Evolutionary conservation across 345 rosid species (phyloP), one percentile per base, ranked within the genome.

Genomic region (Sonneratia alba): DNA sequence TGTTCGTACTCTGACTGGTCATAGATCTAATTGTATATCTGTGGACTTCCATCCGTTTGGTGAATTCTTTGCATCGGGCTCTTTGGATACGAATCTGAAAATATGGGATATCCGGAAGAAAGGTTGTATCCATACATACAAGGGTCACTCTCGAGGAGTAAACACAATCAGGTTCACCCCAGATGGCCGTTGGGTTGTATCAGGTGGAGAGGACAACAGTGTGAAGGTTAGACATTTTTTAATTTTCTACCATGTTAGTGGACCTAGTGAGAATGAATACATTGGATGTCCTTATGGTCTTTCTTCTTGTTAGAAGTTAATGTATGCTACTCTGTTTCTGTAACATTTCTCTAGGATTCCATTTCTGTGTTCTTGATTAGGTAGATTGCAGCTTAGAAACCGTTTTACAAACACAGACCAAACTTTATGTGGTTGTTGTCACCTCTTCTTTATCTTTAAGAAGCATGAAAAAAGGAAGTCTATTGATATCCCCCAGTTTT

Each of bases 141-240:
- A 95, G 83, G 99, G 97, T 76, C 99, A 95, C 74, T 92, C 97
- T 59, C 89, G 99, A 66, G 99, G 99, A 19, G 97, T 95, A 74
- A 95, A 82, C 87, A 92, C 92, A 71, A 87, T 95, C 73, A 90
- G 99, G 82, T 95, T 92, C 77, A 95, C 99, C 72, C 99, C 99
- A 38, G 97, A 95, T 83, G 99, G 99, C 48, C 97, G 99, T 36
- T 95, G 99, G 99, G 93, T 95, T 81, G 99, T 95, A 49, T 95
- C 99, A 32, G 97, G 99, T 74, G 99, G 99, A 59, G 97, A 95
- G 79, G 99, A 95, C 84, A 87, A 92, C 76, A 85, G 86, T 49
- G 96, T 95, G 48, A 95, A 95, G 97, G 99, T 95, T 75, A 62
- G 80, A 61, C 43, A 75, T 66, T 32, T 8, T 22, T 68, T 36